Evolutionary conservation across 352 stramenopile genomes (phyloP).

Genomic region (Globisporangium apiculatum): DNA sequence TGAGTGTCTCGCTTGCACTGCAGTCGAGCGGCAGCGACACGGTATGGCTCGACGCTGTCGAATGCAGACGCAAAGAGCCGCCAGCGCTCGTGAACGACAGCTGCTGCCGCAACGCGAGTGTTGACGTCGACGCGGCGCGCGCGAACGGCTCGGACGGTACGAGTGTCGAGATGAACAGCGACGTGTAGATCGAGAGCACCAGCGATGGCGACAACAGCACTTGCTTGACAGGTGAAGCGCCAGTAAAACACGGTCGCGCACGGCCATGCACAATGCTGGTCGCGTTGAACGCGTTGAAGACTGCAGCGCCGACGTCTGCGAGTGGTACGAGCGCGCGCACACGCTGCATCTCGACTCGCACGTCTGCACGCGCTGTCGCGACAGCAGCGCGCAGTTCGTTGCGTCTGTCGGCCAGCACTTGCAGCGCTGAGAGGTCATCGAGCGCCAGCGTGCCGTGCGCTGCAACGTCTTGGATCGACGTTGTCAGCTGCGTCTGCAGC

Average conservation of each 20-base stretch:
- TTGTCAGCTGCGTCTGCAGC: constrained; percentile 21
- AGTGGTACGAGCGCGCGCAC: constrained; percentile 15
- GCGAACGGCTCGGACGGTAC: not conserved
- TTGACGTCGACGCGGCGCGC: not conserved
- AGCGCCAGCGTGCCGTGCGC: constrained; percentile 39
- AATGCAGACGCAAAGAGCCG: too few relatives aligned
- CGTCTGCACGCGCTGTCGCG: constrained; percentile 6
- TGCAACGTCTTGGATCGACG: constrained; percentile 32
- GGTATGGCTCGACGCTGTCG: not conserved
- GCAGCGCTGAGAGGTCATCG: constrained; percentile 27
- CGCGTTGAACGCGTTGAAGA: constrained; percentile 42
- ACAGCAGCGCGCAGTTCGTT: constrained; percentile 21
- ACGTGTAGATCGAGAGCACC: constrained; percentile 23
- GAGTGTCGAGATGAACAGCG: constrained; percentile 22
- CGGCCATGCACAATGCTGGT: not conserved
- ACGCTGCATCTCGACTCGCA: constrained; percentile 11
- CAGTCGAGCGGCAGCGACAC: not conserved
- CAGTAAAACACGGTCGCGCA: not conserved
- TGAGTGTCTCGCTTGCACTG: constrained; percentile 10
- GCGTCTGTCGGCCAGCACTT: constrained; percentile 15
- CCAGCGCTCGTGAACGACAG: not conserved
- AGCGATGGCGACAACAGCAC: constrained; percentile 13
- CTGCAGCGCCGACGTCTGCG: constrained; percentile 22
- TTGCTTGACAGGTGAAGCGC: not conserved
- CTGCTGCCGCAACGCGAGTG: too few relatives aligned